Evolutionary conservation across 1,284 basidiomycete genomes (phyloP).

Genomic region (Cutaneotrichosporon daszewskae): DNA sequence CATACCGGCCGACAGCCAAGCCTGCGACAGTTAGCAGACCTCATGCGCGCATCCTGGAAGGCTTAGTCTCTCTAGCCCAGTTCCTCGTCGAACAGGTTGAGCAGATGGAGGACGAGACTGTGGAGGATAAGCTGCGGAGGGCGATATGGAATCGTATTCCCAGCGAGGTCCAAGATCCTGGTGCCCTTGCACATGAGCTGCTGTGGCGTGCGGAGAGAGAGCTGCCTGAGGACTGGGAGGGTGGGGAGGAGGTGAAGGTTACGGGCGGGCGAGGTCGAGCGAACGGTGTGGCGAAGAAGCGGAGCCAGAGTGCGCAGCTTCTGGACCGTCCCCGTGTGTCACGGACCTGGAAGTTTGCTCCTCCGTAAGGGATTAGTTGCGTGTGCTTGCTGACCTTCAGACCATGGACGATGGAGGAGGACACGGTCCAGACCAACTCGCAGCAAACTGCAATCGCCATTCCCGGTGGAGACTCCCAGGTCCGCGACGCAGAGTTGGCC

Average conservation of each 20-base stretch:
- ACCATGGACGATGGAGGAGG: constrained; percentile 13
- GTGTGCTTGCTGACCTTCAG: neutral
- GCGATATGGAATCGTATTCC: constrained; percentile 75
- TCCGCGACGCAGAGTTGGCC: constrained; percentile 7
- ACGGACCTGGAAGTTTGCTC: constrained; percentile 8
- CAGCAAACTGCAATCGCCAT: no score
- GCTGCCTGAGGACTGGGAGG: constrained; percentile 62
- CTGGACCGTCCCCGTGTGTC: constrained; percentile 5
- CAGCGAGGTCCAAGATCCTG: constrained; percentile 66
- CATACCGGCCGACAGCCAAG: constrained; percentile 47
- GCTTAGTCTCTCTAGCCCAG: constrained; percentile 62
- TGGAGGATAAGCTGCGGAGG: constrained; percentile 58
- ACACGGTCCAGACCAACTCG: no score
- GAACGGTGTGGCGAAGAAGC: no score
- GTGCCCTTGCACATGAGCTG: constrained; percentile 70
- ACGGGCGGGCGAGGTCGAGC: no score
- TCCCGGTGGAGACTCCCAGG: no score
- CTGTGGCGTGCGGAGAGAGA: constrained; percentile 69
- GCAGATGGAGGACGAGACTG: constrained; percentile 54
- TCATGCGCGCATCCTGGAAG: constrained; percentile 60
- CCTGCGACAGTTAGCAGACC: constrained; percentile 8
- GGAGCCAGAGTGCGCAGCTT: constrained; percentile 5
- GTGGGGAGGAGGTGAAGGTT: constrained; percentile 53
- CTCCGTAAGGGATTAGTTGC: constrained; percentile 6
- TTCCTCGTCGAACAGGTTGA: constrained; percentile 74